A percentile compares a stretch with the other conserved stretches of the same genome.
Evolutionary conservation across 139 green algal species (phyloP).

Genomic region (Micromonas pusilla): DNA sequence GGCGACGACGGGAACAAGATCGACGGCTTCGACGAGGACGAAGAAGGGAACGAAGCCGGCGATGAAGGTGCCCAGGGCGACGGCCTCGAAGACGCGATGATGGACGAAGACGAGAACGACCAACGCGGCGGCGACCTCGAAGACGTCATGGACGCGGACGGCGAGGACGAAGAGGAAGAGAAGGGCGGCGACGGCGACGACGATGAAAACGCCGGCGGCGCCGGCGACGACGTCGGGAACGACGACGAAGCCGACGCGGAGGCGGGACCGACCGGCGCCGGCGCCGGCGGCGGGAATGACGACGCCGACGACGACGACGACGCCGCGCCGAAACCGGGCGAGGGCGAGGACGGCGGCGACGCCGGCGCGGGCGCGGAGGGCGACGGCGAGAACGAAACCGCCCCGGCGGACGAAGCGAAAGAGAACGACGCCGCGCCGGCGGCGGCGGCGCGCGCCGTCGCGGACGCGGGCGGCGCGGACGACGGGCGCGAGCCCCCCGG

Average conservation of each 20-base stretch:
- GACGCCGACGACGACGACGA: constrained; percentile 27
- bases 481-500: not conserved
- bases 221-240: constrained; percentile 24
- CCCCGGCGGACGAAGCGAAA: constrained; percentile 23
- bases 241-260: constrained; percentile 34
- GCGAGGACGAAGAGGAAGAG: constrained; percentile 27
- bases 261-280: constrained; percentile 16
- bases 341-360: constrained; percentile 30
- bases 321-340: constrained; percentile 25
- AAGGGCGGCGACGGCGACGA: constrained; percentile 28
- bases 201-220: constrained; percentile 24
- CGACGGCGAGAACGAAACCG: constrained; percentile 2
- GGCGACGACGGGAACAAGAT: not conserved
- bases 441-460: constrained; percentile 22
- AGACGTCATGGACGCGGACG: constrained; percentile 28
- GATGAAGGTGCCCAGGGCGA: not conserved
- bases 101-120: constrained; percentile 29
- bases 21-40: constrained; percentile 3
- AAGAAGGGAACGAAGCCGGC: constrained; percentile 1
- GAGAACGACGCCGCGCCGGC: constrained; percentile 9
- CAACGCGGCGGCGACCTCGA: not conserved
- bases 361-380: constrained; percentile 33
- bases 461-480: constrained; percentile 32
- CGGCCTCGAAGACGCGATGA: constrained; percentile 14
- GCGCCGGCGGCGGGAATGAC: constrained; percentile 18